Evolutionary conservation across 768 basidiomycete species (phyloP), one percentile per base, ranked within the genome.

Genomic region (Paxillus involutus): DNA sequence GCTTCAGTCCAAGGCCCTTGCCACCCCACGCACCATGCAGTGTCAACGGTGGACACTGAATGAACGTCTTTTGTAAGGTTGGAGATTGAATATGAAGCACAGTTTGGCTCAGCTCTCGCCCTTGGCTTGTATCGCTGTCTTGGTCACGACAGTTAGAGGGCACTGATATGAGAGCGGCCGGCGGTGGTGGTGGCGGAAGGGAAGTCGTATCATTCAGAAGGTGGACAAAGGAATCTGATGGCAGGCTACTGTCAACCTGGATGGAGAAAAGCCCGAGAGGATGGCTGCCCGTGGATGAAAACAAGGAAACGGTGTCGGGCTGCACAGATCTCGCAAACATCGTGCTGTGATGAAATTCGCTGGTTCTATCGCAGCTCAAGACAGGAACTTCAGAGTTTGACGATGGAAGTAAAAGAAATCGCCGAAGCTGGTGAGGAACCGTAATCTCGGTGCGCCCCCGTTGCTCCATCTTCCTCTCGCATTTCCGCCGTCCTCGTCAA

Each of bases 31-130:
- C 49, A 33, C 52, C 41, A 19, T 43, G 45, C 43, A 49, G 42
- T 53, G 42, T 59, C 59, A 56, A 56, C 19, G 78, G 74, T 14
- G 89, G 89, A 59, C 78, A 84, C 8, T 80, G 83, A 35, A 92
- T 80, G 62, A 78, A 91, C 0, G 89, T 88, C 48, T 75, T 84
- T 48, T 72, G 78, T 33, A 90, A 61, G 12, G 85, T 86, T 24
- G 90, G 89, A 5, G 88, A 90, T 62, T 92, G 90, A 45, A 92
- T 77, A 57, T 92, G 89, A 13, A 92, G 77, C 1, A 90, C 88
- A 1, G 83, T 85, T 65, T 90, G 87, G 53, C 76, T 72, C 5
- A 90, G 73, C 30, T 63, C 44, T 55, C 67, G 67, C 9, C 71
- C 69, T 49, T 43, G 75, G 64, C 62, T 76, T 63, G 59, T 63